Base-by-base conservation (phyloP, 2,329 filamentous ascomycete species). In the Tolypocladium inflatum region DNA sequence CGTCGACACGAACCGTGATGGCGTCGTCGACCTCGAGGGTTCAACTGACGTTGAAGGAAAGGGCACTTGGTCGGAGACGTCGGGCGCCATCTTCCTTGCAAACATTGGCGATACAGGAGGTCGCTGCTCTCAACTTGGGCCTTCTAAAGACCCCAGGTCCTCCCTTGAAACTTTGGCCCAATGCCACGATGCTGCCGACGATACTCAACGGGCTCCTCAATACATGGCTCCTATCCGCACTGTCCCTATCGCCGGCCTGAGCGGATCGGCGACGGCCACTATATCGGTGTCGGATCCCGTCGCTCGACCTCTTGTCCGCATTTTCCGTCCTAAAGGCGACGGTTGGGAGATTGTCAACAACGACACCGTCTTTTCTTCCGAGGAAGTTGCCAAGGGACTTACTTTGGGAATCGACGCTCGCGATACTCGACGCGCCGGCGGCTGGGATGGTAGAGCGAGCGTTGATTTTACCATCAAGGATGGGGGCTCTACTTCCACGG, bases 1-100 rank as follows among this genome's bases (percentile, higher is more conserved):
- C 15, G 71, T 68, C n/a, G 72, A 73, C 63, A 70, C 65, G 43
- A 72, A 73, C 56, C 67, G 71, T 13, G 71, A 73, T 54, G 70
- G 70, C 11, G 42, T 56, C 9, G 64, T 72, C 48, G 68, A 72
- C 58, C 48, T 62, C 26, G 48, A 59, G 6, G 59, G 58, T 43
- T 55, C 50, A 17, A 59, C 62, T 1, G 67, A 72, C 52, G 38
- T 62, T 2, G 13, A 30, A 0, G 59, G 60, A 38, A 72, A 71
- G 59, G 45, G 57, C 7, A 52, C 39, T 13, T 69, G 66, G 66
- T 65, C 65, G 1, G 50, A 60, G 3, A 21, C 55, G 0, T 48
- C 45, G 4, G 71, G 71, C 2, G 71, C 71, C 26, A 62, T 73
- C 21, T 71, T 74, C 55, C 65, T 74, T 0, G 62, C 71, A 15